Conservation (phyloP, 352 stramenopile species). For the Pythium sukuiense region DNA sequence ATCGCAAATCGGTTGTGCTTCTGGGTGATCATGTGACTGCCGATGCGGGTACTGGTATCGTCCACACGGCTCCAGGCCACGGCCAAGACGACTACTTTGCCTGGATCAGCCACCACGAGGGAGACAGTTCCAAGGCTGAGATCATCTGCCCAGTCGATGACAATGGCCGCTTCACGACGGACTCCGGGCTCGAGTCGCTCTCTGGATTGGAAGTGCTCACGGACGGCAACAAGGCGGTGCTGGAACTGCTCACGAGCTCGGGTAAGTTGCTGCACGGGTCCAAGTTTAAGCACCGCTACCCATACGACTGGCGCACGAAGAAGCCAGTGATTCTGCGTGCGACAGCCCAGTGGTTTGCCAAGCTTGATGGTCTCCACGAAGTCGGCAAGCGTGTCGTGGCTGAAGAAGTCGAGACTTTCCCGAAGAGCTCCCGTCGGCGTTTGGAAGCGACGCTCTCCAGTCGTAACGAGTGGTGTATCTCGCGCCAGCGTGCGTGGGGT, state of each 20-base stretch:
- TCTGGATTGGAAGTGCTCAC: conserved; percentile 88
- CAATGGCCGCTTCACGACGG: conserved; percentile 80
- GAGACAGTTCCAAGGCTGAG: conserved; percentile 23
- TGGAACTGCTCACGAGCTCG: conserved; percentile 78
- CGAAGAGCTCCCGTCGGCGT: conserved; percentile 76
- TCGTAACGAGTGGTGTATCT: conserved; percentile 98
- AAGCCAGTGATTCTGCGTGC: conserved; percentile 97
- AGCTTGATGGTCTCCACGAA: conserved; percentile 92
- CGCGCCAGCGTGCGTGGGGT: conserved; percentile 96
- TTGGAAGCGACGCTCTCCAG: conserved; percentile 86
- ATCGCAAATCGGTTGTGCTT: conserved; percentile 84
- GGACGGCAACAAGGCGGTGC: conserved; percentile 93
- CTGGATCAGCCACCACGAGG: conserved; percentile 61
- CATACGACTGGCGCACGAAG: conserved; percentile 99
- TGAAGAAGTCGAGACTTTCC: conserved; percentile 92
- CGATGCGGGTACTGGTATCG: conserved; percentile 97
- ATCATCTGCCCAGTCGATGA: conserved; percentile 74
- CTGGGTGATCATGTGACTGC: conserved; percentile 97
- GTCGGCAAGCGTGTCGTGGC: conserved; percentile 53
- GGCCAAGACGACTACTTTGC: conserved; percentile 95
- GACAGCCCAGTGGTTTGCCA: conserved; percentile 99
- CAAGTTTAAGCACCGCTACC: conserved; percentile 95
- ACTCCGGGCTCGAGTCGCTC: conserved; percentile 84
- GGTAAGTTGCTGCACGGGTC: conserved; percentile 85
- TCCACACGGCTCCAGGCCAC: conserved; percentile 98